Evolutionary conservation across 2,329 filamentous ascomycete species (phyloP).

Genomic region (Pseudocercospora pini-densiflorae): DNA sequence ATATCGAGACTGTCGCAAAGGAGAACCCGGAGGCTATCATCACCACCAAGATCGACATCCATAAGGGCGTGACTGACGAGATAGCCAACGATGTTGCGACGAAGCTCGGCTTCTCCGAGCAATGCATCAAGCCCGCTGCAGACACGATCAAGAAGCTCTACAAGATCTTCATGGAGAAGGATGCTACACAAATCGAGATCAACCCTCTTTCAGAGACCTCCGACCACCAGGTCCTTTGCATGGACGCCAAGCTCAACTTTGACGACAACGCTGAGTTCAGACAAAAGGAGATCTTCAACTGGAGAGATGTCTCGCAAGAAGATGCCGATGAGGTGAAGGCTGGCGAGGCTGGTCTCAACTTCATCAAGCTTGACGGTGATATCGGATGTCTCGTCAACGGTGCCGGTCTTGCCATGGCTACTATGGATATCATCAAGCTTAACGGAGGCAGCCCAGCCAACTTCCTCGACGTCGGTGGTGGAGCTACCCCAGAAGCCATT

Average conservation of each 20-base stretch:
- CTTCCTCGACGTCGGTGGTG: slow-evolving; percentile 98
- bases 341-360: slow-evolving; percentile 92
- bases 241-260: slow-evolving; percentile 99
- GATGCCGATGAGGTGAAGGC: slow-evolving; percentile 98
- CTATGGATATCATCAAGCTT: slow-evolving; percentile 99
- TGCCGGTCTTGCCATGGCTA: slow-evolving; percentile 98
- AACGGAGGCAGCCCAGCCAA: slow-evolving; percentile 96
- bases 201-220: slow-evolving; percentile 98
- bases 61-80: slow-evolving; percentile 92
- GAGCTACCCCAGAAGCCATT: slow-evolving; percentile 95
- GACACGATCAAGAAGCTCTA: slow-evolving; percentile 98
- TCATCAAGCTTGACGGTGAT: slow-evolving; percentile 99
- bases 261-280: slow-evolving; percentile 99
- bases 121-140: slow-evolving; percentile 95
- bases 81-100: slow-evolving; percentile 88
- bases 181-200: slow-evolving; percentile 99
- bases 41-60: slow-evolving; percentile 92
- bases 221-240: slow-evolving; percentile 96
- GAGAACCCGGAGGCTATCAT: slow-evolving; percentile 95
- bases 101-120: slow-evolving; percentile 95
- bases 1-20: slow-evolving; percentile 98
- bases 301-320: slow-evolving; percentile 94
- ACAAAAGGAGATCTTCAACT: slow-evolving; percentile 93
- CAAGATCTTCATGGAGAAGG: slow-evolving; percentile 97
- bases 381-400: slow-evolving; percentile 99